Conservation (phyloP, 83 land plant genomes). For the Thuja plicata region DNA sequence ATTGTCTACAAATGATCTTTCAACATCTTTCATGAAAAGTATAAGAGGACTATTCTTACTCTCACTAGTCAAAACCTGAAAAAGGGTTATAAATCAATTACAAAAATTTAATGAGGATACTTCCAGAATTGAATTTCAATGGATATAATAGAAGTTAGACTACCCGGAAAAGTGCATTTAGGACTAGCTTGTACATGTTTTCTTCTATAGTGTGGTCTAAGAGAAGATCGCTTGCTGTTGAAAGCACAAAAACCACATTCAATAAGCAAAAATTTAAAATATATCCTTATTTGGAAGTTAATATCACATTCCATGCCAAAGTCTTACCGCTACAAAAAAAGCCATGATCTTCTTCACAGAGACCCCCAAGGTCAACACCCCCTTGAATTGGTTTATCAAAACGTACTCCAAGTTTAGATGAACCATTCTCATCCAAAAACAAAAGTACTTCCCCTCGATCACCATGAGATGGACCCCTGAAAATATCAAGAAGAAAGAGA, state of each 20-base stretch:
- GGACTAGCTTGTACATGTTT: conserved; percentile 76
- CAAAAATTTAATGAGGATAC: neutral
- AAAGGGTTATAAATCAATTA: neutral
- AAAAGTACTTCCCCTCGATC: conserved; percentile 66
- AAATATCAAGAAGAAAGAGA: neutral
- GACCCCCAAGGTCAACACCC: conserved; percentile 86
- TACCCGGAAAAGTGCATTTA: conserved; percentile 87
- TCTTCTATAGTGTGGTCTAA: conserved; percentile 65
- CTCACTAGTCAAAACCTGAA: conserved; percentile 41
- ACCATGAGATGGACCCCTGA: conserved; percentile 82
- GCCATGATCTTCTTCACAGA: conserved; percentile 93
- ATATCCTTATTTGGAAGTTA: neutral
- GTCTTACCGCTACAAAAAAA: conserved; percentile 77
- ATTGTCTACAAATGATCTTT: conserved; percentile 42
- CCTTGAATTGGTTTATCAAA: conserved; percentile 87
- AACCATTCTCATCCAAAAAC: conserved; percentile 74
- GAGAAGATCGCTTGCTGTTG: conserved; percentile 65
- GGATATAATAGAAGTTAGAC: neutral
- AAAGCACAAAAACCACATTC: neutral
- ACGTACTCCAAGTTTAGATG: conserved; percentile 94
- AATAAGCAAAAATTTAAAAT: neutral
- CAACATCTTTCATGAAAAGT: conserved; percentile 53
- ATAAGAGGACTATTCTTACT: conserved; percentile 47
- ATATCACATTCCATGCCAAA: neutral
- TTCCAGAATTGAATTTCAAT: neutral